phyloP scores from a whole-genome alignment of 208 protist genomes.

The Trypanosoma platydactyli region DNA sequence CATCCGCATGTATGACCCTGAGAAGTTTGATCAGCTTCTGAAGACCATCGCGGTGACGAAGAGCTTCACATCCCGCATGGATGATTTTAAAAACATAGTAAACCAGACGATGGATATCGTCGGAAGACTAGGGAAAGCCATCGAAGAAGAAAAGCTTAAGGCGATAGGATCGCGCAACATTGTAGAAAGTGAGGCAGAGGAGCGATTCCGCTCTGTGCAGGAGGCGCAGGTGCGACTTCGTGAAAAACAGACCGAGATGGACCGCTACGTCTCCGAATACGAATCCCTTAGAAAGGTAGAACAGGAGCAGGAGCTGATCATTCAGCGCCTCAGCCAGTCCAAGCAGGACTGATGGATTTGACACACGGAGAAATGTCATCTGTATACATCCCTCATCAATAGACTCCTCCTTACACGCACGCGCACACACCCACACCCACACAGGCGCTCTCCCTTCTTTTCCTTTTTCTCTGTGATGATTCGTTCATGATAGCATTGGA shows the following conservation, averaged over 20 bases:
- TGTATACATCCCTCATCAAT: no score
- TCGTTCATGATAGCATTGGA: no score
- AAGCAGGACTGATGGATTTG: constrained; percentile 34
- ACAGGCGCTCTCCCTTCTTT: no score
- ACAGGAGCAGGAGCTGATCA: constrained; percentile 77
- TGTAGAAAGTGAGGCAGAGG: constrained; percentile 89
- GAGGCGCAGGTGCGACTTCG: constrained; percentile 84
- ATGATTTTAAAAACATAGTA: constrained; percentile 80
- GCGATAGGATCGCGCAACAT: constrained; percentile 85
- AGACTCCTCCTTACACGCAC: no score
- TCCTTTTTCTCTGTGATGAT: no score
- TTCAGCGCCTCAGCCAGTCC: constrained; percentile 77
- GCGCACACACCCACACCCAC: background rate
- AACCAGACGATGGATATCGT: constrained; percentile 84
- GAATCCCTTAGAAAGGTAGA: constrained; percentile 82
- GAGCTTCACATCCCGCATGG: constrained; percentile 79
- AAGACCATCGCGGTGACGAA: constrained; percentile 73
- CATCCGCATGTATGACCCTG: constrained; percentile 90
- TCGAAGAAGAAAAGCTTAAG: constrained; percentile 86
- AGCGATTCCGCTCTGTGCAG: constrained; percentile 66
- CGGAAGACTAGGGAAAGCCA: constrained; percentile 68
- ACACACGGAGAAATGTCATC: background rate
- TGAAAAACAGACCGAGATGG: constrained; percentile 88
- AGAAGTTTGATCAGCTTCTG: constrained; percentile 86
- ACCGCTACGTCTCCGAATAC: constrained; percentile 89